A percentile compares a stretch with the other conserved stretches of the same genome.
Evolutionary conservation across 1,284 basidiomycete species (phyloP).

Genomic region (Ustilago loliicola): DNA sequence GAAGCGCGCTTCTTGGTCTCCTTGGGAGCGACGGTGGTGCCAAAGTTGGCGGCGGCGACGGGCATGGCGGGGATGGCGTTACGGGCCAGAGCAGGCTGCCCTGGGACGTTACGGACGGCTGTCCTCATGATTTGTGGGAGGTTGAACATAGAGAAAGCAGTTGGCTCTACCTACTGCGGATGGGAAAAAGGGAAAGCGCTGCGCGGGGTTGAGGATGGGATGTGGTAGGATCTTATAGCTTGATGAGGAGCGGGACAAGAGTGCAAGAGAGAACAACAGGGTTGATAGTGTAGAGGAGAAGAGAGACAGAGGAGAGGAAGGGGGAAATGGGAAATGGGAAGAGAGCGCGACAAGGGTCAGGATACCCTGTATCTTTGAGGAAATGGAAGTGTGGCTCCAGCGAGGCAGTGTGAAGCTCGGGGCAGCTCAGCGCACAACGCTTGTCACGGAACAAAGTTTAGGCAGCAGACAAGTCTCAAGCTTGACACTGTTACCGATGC

Average conservation of each 20-base stretch:
- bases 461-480: conserved; percentile 30
- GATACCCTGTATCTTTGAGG: conserved; percentile 20
- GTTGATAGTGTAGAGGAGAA: not conserved
- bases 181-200: conserved; percentile 25
- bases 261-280: conserved; percentile 8
- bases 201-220: conserved; percentile 20
- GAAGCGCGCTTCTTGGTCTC: conserved; percentile 52
- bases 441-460: conserved; percentile 2
- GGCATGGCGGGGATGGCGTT: conserved; percentile 31
- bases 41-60: conserved; percentile 42
- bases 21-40: conserved; percentile 38
- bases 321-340: conserved; percentile 6
- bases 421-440: conserved; percentile 11
- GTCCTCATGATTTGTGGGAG: conserved; percentile 43
- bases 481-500: conserved; percentile 15
- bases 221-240: conserved; percentile 36
- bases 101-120: conserved; percentile 38
- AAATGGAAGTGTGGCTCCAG: conserved; percentile 19
- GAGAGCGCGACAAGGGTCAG: conserved; percentile 7
- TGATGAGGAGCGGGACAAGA: conserved; percentile 16
- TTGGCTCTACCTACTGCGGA: conserved; percentile 31
- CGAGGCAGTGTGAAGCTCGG: conserved; percentile 14
- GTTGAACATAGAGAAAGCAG: conserved; percentile 45
- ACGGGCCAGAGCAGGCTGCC: conserved; percentile 37
- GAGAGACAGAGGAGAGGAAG: conserved; percentile 2